These are phyloP conservation scores for Poa annua DNA, from an alignment of 176 grass and related monocot species.

Conservation along the genomic window DNA sequence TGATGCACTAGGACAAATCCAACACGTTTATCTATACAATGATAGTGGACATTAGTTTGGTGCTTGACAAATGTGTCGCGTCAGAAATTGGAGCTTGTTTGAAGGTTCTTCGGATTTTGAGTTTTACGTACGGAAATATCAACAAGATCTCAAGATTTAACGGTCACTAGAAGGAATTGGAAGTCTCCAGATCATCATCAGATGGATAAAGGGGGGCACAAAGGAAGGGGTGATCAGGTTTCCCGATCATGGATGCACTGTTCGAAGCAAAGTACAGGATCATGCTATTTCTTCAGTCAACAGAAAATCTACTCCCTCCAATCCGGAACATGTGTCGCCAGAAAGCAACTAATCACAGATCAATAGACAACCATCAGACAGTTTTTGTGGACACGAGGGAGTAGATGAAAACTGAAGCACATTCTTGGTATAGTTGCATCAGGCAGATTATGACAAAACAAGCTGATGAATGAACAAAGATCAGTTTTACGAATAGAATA, in stretches of 20 bases:
- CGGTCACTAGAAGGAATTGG: background rate
- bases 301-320: background rate
- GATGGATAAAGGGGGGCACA: background rate
- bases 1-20: background rate
- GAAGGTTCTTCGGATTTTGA: background rate
- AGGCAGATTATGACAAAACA: background rate
- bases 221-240: background rate
- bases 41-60: background rate
- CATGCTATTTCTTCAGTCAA: background rate
- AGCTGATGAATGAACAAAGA: background rate
- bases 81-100: background rate
- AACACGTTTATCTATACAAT: background rate
- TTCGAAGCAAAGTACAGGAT: slow-evolving; percentile 9
- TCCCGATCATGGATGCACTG: background rate
- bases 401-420: background rate
- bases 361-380: too few species aligned
- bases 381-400: too few species aligned
- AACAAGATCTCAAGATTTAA: background rate
- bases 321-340: too few species aligned
- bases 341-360: too few species aligned
- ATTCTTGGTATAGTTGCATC: background rate
- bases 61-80: background rate
- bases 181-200: background rate
- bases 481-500: background rate
- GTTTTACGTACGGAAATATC: background rate